phyloP scores from a whole-genome alignment of 768 basidiomycete species.

The Serendipita sp. region DNA sequence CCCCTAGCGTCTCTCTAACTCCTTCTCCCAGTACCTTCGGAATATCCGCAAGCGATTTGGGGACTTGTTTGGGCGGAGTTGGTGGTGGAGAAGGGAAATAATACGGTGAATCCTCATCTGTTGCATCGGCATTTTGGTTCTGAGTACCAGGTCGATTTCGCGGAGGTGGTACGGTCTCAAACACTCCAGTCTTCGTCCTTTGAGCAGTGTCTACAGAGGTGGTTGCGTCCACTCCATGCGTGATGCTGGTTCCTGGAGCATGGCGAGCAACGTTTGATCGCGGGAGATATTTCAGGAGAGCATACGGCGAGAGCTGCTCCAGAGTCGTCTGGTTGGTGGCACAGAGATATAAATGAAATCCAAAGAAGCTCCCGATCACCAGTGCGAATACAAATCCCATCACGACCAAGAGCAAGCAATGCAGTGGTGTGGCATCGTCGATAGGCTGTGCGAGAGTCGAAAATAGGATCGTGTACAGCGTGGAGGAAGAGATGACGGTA shows the following conservation, averaged over 20 bases:
- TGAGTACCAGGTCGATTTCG: constrained; percentile 3
- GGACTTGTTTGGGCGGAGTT: neutral
- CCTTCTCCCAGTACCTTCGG: neutral
- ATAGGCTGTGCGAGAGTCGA: constrained; percentile 29
- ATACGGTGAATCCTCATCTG: constrained; percentile 13
- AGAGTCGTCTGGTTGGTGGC: constrained; percentile 75
- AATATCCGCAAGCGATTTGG: neutral
- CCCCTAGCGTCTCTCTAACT: neutral
- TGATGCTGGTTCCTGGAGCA: constrained; percentile 1
- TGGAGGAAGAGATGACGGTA: constrained; percentile 33
- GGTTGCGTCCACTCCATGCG: neutral
- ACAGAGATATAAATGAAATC: constrained; percentile 63
- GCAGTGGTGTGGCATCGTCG: constrained; percentile 51
- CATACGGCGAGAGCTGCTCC: constrained; percentile 59
- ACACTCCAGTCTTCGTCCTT: neutral
- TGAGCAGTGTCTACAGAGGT: constrained; percentile 25
- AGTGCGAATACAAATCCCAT: constrained; percentile 42
- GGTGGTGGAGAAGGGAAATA: constrained; percentile 11
- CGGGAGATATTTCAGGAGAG: constrained; percentile 56
- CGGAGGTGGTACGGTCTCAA: neutral
- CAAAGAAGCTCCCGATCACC: constrained; percentile 58
- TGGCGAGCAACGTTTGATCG: constrained; percentile 15
- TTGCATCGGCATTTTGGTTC: constrained; percentile 14
- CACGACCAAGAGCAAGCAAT: constrained; percentile 51
- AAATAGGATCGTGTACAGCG: constrained; percentile 48